Percentiles rank a stretch among this genome's conserved stretches.
These are phyloP conservation scores for Nyssa sinensis DNA, from an alignment of 148 eudicot species.

Conservation along the genomic window DNA sequence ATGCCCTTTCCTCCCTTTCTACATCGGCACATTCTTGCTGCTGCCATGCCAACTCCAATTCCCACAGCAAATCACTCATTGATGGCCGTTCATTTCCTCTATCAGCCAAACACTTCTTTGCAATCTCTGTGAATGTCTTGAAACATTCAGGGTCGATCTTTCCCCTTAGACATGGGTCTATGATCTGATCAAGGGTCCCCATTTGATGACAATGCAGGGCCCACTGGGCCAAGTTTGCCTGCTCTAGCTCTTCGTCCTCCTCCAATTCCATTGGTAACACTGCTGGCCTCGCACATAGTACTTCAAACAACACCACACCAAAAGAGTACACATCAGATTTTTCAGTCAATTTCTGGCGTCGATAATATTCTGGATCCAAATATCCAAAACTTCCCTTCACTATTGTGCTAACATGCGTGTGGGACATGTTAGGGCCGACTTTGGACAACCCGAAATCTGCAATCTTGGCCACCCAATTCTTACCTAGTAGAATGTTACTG, in stretches of 20 bases:
- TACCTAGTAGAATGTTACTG: not conserved
- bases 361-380: too few relatives aligned
- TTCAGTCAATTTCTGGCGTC: too few relatives aligned
- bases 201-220: not conserved
- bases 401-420: not conserved
- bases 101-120: not conserved
- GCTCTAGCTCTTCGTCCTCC: not conserved
- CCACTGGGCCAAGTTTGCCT: not conserved
- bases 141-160: not conserved
- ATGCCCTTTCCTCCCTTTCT: not conserved
- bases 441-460: slow-evolving; percentile 3
- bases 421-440: not conserved
- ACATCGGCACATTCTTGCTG: not conserved
- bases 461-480: not conserved
- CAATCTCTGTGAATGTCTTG: not conserved
- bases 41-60: not conserved
- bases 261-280: not conserved
- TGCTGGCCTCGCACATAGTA: not conserved
- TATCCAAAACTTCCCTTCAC: too few relatives aligned
- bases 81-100: not conserved
- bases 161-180: not conserved
- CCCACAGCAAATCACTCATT: not conserved
- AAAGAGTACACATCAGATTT: slow-evolving; percentile 6
- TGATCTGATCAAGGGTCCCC: not conserved
- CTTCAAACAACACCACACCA: slow-evolving; percentile 1